Conservation (phyloP, 192 early-diverging fungal genomes). For the Coemansia sp. region DNA sequence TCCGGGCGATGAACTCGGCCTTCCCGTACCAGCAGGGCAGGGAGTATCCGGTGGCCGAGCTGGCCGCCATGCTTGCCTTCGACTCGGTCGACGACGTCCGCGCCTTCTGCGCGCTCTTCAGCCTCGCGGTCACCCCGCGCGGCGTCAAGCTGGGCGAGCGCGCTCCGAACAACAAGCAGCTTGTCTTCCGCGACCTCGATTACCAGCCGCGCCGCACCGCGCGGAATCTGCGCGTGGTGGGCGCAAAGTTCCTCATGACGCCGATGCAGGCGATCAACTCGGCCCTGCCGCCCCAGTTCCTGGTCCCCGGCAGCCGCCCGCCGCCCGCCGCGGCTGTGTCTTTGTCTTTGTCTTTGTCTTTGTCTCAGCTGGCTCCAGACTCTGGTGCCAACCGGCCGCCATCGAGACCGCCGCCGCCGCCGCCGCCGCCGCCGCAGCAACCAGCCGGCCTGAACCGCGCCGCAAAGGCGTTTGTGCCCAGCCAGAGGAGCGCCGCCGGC, state of each 20-base stretch:
- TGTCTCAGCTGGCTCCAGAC: too few species aligned
- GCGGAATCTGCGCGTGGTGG: constrained; percentile 39
- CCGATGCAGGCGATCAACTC: constrained; percentile 41
- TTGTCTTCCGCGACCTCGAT: constrained; percentile 35
- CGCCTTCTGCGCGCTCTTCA: constrained; percentile 39
- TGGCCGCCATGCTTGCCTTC: constrained; percentile 63
- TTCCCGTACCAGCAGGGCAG: constrained; percentile 55
- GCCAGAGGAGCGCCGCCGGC: constrained; percentile 6
- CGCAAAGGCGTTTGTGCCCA: constrained; percentile 5
- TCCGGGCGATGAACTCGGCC: constrained; percentile 71
- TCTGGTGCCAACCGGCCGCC: background rate
- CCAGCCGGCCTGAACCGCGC: background rate
- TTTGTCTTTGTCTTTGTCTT: too few species aligned
- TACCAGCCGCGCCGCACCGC: constrained; percentile 18
- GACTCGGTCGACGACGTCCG: constrained; percentile 58
- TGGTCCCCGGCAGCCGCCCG: constrained; percentile 5
- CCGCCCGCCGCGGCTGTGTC: too few species aligned
- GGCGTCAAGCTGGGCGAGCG: constrained; percentile 50
- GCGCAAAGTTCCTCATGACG: constrained; percentile 37
- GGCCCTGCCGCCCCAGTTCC: constrained; percentile 17
- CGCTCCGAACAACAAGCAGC: constrained; percentile 7
- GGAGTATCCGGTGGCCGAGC: constrained; percentile 48
- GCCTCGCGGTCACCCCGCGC: constrained; percentile 13
- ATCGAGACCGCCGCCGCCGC: background rate
- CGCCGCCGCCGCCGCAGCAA: background rate